Conservation (phyloP, 2,329 filamentous ascomycete species). For the Exophiala xenobiotica region DNA sequence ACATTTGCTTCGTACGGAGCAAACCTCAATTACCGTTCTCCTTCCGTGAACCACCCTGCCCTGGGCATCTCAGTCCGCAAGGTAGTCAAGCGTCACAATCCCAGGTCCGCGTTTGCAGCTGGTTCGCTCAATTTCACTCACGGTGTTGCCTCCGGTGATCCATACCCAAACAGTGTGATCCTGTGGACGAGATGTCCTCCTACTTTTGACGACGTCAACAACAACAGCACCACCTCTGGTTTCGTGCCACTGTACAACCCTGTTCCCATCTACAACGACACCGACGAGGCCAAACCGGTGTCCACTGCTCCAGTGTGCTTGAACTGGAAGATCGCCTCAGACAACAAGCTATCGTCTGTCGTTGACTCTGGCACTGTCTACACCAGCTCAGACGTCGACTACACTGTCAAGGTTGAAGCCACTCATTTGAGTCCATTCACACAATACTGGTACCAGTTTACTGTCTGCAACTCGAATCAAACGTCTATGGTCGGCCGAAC, state of each 20-base stretch:
- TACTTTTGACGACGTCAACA: slow-evolving; percentile 46
- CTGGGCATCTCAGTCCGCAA: slow-evolving; percentile 65
- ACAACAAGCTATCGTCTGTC: slow-evolving; percentile 48
- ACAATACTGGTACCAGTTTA: slow-evolving; percentile 65
- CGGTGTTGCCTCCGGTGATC: slow-evolving; percentile 54
- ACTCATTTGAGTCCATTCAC: slow-evolving; percentile 62
- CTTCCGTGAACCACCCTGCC: slow-evolving; percentile 62
- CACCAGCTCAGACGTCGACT: slow-evolving; percentile 73
- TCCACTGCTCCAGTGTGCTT: slow-evolving; percentile 66
- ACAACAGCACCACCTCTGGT: slow-evolving; percentile 59
- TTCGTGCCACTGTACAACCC: slow-evolving; percentile 53
- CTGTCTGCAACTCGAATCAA: slow-evolving; percentile 62
- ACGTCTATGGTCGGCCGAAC: slow-evolving; percentile 65
- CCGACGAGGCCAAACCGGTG: slow-evolving; percentile 54
- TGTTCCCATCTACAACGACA: slow-evolving; percentile 42
- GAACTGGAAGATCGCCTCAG: slow-evolving; percentile 60
- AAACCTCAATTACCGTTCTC: slow-evolving; percentile 68
- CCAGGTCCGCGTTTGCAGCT: slow-evolving; percentile 45
- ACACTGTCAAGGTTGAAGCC: slow-evolving; percentile 70
- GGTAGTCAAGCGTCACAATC: slow-evolving; percentile 57
- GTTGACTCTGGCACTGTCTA: slow-evolving; percentile 61
- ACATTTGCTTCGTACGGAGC: slow-evolving; percentile 28
- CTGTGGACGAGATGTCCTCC: slow-evolving; percentile 47
- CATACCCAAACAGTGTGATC: slow-evolving; percentile 45
- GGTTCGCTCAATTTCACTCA: slow-evolving; percentile 63